Evolutionary conservation across 2,329 filamentous ascomycete genomes (phyloP), one percentile per base, ranked within the genome.

Genomic region (Colletotrichum sansevieriae): DNA sequence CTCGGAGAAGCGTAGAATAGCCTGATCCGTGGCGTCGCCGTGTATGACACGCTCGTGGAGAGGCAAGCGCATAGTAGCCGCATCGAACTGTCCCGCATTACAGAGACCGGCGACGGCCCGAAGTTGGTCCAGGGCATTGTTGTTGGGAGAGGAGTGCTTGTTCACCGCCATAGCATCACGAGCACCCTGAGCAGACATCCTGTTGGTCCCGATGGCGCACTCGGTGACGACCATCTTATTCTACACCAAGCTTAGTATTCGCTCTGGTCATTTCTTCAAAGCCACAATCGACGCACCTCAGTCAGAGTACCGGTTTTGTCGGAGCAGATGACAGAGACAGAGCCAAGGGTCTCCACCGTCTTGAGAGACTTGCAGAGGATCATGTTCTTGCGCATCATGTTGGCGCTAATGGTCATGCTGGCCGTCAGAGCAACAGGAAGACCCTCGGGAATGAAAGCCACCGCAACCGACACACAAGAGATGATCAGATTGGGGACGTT

Each of bases 331-430:
- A 92, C 87, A 0, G 90, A 91, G 1, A 93, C 91, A 0, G 89
- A 85, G 0, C 92, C 92, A 0, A 94, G 84, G 0, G 91, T 94
- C 78, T 94, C 92, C 0, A 93, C 91, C 0, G 92, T 94, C 79
- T 92, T 92, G 54, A 95, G 83, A 0, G 90, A 92, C 79, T 94
- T 94, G 87, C 91, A 94, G 9, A 94, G 84, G 49, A 94, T 89
- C 75, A 91, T 91, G 77, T 94, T 90, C 79, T 91, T 90, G 71
- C 85, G 85, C 92, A 95, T 94, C 73, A 92, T 85, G 71, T 91
- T 92, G 20, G 92, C 92, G 1, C 88, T 91, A 68, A 95, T 94
- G 0, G 92, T 94, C 71, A 95, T 82, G 18, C 89, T 91, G 1
- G 89, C 88, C 0, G 90, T 91, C 41, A 93, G 80, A 0, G 91